phyloP scores from a whole-genome alignment of 306 rosid genomes.

The Fragaria vesca region DNA sequence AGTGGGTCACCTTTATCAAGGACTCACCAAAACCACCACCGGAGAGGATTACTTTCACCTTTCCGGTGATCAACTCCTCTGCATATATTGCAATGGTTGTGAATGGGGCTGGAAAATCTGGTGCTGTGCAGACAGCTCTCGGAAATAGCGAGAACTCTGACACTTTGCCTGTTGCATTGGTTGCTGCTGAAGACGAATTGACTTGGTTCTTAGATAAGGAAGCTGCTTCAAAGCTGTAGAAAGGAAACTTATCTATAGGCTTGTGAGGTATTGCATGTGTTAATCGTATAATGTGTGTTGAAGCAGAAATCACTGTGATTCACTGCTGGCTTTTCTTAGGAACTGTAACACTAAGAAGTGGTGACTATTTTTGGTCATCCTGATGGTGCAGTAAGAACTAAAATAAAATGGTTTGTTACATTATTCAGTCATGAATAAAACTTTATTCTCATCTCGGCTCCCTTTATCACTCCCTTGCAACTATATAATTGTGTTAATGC shows the following conservation, averaged over 20 bases:
- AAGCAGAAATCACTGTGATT: slow-evolving; percentile 1
- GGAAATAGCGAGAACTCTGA: slow-evolving; percentile 38
- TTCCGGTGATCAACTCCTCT: slow-evolving; percentile 81
- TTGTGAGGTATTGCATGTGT: slow-evolving; percentile 15
- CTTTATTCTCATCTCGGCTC: background rate
- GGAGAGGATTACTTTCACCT: slow-evolving; percentile 81
- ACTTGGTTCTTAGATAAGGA: slow-evolving; percentile 86
- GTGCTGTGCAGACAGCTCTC: slow-evolving; percentile 60
- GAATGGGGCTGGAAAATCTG: slow-evolving; percentile 69
- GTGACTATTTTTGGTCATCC: background rate
- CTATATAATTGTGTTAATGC: background rate
- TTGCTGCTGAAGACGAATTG: slow-evolving; percentile 70
- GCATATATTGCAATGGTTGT: slow-evolving; percentile 67
- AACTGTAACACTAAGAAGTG: background rate
- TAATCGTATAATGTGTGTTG: background rate
- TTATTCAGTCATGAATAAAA: background rate
- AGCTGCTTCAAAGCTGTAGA: slow-evolving; percentile 89
- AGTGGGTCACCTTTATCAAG: slow-evolving; percentile 76
- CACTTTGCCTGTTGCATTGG: slow-evolving; percentile 69
- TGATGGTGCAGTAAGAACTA: slow-evolving; percentile 13
- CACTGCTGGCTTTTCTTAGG: slow-evolving; percentile 11
- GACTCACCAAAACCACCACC: slow-evolving; percentile 98
- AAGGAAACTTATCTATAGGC: slow-evolving; percentile 4
- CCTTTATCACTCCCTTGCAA: background rate
- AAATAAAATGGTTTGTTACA: slow-evolving; percentile 6